Conservation (phyloP, 2,329 filamentous ascomycete genomes). For the Endoconidiophora polonica region DNA sequence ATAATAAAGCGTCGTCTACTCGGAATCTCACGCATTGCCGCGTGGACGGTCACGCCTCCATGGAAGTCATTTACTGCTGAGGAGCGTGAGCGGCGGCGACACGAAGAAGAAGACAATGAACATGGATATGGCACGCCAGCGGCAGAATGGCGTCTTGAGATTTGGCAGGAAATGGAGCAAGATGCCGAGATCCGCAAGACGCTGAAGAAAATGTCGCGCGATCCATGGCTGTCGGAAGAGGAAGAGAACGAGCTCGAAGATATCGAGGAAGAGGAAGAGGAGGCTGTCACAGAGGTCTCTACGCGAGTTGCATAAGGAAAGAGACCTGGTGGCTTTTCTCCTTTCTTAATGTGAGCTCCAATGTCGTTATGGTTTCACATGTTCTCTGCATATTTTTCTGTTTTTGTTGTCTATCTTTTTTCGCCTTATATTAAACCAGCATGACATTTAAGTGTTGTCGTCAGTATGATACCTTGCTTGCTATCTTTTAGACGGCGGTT, state of each 20-base stretch:
- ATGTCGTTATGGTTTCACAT: background rate
- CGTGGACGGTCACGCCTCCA: conserved; percentile 14
- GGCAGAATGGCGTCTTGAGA: conserved; percentile 32
- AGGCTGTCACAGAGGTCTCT: background rate
- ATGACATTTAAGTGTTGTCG: no score
- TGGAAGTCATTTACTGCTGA: conserved; percentile 21
- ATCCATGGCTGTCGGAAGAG: conserved; percentile 13
- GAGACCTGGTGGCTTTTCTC: background rate
- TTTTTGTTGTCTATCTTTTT: conserved; percentile 5
- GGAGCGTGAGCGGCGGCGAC: conserved; percentile 8
- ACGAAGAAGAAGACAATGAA: conserved; percentile 9
- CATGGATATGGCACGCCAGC: conserved; percentile 6
- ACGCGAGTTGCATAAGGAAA: conserved; percentile 1
- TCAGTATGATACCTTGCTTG: no score
- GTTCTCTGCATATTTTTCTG: background rate
- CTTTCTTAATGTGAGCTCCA: background rate
- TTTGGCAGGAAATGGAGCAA: conserved; percentile 43
- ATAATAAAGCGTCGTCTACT: conserved; percentile 29
- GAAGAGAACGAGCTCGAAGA: conserved; percentile 3
- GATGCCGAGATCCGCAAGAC: conserved; percentile 28
- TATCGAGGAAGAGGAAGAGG: conserved; percentile 9
- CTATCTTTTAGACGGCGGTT: background rate
- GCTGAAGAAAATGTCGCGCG: conserved; percentile 25
- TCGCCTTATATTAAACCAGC: no score
- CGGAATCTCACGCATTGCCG: conserved; percentile 16